phyloP scores from a whole-genome alignment of 139 green algal species.

The Chlorella sp. region DNA sequence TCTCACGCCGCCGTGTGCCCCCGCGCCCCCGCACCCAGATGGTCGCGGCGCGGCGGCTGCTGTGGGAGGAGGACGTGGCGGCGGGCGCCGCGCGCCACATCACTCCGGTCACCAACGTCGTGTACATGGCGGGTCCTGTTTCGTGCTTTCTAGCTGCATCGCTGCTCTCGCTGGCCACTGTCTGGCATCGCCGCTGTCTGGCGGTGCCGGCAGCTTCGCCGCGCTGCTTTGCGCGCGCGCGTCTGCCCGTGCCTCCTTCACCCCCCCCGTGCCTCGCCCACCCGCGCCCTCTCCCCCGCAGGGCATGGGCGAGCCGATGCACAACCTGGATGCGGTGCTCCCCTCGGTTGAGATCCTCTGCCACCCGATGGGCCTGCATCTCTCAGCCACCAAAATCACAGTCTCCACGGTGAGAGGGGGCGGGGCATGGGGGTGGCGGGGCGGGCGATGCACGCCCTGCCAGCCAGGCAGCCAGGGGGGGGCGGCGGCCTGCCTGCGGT shows the following conservation, averaged over 20 bases:
- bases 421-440: too few relatives aligned
- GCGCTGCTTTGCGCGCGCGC: too few relatives aligned
- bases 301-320: conserved; percentile 84
- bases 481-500: too few relatives aligned
- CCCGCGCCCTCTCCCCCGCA: conserved; percentile 92
- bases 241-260: background rate
- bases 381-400: conserved; percentile 80
- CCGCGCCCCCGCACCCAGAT: too few relatives aligned
- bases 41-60: conserved; percentile 52
- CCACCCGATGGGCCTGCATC: conserved; percentile 68
- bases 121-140: too few relatives aligned
- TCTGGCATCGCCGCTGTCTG: too few relatives aligned
- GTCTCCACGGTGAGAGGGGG: conserved; percentile 88
- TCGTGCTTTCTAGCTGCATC: too few relatives aligned
- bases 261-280: background rate
- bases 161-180: too few relatives aligned
- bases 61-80: conserved; percentile 25
- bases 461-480: too few relatives aligned
- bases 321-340: conserved; percentile 78
- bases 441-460: too few relatives aligned
- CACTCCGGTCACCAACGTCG: conserved; percentile 14
- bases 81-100: conserved; percentile 3
- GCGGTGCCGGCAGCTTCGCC: too few relatives aligned
- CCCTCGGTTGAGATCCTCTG: conserved; percentile 71
- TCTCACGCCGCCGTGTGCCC: too few relatives aligned